A percentile compares a stretch with the other conserved stretches of the same genome.
These are phyloP conservation scores for Acanthamoeba quina DNA, from an alignment of 208 protist genomes.

Conservation along the genomic window DNA sequence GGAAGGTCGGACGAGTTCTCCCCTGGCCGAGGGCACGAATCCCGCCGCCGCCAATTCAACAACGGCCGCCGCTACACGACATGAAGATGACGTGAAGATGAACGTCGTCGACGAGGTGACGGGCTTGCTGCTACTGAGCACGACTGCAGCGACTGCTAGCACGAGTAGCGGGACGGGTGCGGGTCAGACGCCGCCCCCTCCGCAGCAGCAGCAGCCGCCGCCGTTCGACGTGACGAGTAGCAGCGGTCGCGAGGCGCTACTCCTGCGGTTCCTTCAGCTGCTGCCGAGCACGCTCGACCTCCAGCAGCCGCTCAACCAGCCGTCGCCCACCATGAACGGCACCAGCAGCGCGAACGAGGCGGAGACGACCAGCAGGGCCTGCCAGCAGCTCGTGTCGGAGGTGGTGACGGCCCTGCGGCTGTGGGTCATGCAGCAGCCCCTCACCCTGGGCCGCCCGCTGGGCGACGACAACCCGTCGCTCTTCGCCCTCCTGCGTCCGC, in stretches of 20 bases:
- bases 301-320: conserved; percentile 29
- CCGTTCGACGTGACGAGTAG: background rate
- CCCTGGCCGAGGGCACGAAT: background rate
- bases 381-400: conserved; percentile 21
- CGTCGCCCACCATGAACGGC: background rate
- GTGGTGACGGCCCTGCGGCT: conserved; percentile 28
- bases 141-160: too few relatives aligned
- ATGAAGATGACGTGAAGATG: background rate
- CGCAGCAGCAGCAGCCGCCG: too few relatives aligned
- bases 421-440: conserved; percentile 40
- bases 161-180: too few relatives aligned
- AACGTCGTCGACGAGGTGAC: background rate
- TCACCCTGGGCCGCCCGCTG: conserved; percentile 12
- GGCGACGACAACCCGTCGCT: conserved; percentile 50
- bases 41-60: background rate
- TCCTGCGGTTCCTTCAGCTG: conserved; percentile 19
- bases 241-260: background rate
- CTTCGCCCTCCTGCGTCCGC: background rate
- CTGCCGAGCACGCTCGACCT: background rate
- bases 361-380: background rate
- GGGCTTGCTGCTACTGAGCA: background rate
- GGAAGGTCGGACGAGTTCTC: background rate
- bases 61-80: background rate
- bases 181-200: background rate
- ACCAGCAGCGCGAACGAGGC: background rate